These are phyloP conservation scores for Tolypocladium ophioglossoides DNA, from an alignment of 2,329 filamentous ascomycete genomes.

Conservation along the genomic window DNA sequence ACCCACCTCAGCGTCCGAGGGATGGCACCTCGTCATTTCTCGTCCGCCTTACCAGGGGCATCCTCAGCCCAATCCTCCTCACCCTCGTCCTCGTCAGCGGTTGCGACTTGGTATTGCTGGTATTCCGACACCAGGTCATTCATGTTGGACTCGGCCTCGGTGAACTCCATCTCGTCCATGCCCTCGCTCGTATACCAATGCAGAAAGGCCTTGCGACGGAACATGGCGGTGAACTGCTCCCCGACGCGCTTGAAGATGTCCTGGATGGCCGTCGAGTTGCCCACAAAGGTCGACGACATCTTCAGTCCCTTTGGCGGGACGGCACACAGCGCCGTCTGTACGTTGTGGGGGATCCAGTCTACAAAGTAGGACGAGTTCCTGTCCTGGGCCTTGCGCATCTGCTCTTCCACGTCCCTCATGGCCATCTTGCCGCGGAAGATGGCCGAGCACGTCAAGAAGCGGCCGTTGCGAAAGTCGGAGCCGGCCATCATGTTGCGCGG, in stretches of 20 bases:
- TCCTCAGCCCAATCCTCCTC: conserved; percentile 84
- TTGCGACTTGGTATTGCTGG: conserved; percentile 99
- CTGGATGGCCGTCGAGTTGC: conserved; percentile 99
- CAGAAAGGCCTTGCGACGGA: conserved; percentile 99
- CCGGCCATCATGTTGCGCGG: conserved; percentile 99
- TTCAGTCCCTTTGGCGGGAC: conserved; percentile 95
- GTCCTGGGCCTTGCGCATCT: conserved; percentile 99
- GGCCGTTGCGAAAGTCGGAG: conserved; percentile 98
- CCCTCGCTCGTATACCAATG: conserved; percentile 99
- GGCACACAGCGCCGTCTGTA: conserved; percentile 98
- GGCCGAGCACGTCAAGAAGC: conserved; percentile 97
- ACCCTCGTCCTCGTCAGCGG: conserved; percentile 81
- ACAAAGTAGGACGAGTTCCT: conserved; percentile 99
- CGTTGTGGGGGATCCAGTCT: conserved; percentile 99
- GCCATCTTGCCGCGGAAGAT: conserved; percentile 99
- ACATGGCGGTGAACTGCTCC: conserved; percentile 99
- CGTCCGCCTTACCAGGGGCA: conserved; percentile 57
- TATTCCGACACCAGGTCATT: conserved; percentile 99
- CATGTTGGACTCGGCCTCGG: conserved; percentile 99
- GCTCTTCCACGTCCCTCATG: conserved; percentile 99
- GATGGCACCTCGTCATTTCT: conserved; percentile 40
- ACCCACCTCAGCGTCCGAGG: background rate
- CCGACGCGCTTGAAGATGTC: conserved; percentile 99
- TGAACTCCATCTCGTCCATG: conserved; percentile 99
- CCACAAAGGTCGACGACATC: conserved; percentile 99